Conservation (phyloP, 2,329 filamentous ascomycete species). For the Trichophyton mentagrophytes region DNA sequence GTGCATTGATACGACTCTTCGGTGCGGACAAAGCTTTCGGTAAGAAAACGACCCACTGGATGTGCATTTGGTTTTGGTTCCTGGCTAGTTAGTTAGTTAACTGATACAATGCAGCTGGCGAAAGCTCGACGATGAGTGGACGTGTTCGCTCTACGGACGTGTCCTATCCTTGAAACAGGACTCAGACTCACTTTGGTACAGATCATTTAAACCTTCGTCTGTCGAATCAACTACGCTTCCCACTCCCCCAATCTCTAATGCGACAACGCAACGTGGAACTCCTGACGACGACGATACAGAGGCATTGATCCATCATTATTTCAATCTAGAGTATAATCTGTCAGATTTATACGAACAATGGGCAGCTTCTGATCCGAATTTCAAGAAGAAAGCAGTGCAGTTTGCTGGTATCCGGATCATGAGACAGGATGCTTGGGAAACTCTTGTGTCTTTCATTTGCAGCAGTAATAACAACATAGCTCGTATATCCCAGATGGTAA, state of each 20-base stretch:
- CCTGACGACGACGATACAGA: conserved; percentile 55
- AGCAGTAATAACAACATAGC: conserved; percentile 98
- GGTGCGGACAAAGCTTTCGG: conserved; percentile 89
- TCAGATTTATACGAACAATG: conserved; percentile 69
- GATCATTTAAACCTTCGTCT: conserved; percentile 45
- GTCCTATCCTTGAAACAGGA: conserved; percentile 81
- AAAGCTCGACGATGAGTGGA: conserved; percentile 76
- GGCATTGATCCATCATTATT: conserved; percentile 65
- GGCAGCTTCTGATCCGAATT: conserved; percentile 75
- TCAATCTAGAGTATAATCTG: conserved; percentile 72
- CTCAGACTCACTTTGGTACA: conserved; percentile 63
- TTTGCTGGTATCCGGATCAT: conserved; percentile 89
- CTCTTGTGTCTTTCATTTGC: conserved; percentile 88
- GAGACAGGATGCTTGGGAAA: conserved; percentile 91
- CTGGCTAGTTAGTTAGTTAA: background rate
- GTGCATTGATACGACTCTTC: conserved; percentile 84
- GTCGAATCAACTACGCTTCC: conserved; percentile 20
- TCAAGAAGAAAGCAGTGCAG: conserved; percentile 69
- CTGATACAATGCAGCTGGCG: conserved; percentile 53
- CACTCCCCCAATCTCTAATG: conserved; percentile 25
- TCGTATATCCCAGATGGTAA: conserved; percentile 86
- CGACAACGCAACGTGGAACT: conserved; percentile 13
- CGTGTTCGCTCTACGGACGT: conserved; percentile 72
- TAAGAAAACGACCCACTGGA: conserved; percentile 19
- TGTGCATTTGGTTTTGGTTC: too few relatives aligned